Percentiles rank a stretch among this genome's conserved stretches.
These are phyloP conservation scores for Chimonanthus praecox DNA, from an alignment of 164 flowering plant genomes.

Conservation along the genomic window DNA sequence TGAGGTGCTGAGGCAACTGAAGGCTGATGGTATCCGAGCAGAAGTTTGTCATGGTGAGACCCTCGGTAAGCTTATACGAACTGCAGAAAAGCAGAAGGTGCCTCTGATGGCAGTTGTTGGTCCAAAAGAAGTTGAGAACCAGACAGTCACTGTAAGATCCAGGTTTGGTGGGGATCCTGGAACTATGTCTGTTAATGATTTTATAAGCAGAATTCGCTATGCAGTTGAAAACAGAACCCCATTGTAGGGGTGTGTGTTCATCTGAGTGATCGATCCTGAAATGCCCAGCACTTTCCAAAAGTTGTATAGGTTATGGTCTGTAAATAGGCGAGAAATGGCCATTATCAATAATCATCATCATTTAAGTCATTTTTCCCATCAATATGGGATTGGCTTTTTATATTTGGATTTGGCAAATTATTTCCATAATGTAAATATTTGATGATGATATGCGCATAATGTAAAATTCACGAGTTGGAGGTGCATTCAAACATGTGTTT, in stretches of 20 bases:
- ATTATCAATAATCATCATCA: too few relatives aligned
- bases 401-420: too few relatives aligned
- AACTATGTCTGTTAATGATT: slow-evolving; percentile 58
- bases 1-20: slow-evolving; percentile 46
- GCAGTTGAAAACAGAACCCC: slow-evolving; percentile 47
- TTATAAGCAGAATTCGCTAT: slow-evolving; percentile 40
- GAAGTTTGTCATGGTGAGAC: slow-evolving; percentile 92
- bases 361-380: too few relatives aligned
- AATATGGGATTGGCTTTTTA: too few relatives aligned
- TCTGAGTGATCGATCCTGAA: background rate
- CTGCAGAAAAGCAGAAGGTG: slow-evolving; percentile 80
- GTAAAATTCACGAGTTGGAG: too few relatives aligned
- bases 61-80: slow-evolving; percentile 82
- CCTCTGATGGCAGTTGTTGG: slow-evolving; percentile 97
- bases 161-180: slow-evolving; percentile 86
- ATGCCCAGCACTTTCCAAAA: too few relatives aligned
- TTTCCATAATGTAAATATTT: too few relatives aligned
- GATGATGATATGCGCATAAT: too few relatives aligned
- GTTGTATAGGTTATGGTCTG: too few relatives aligned
- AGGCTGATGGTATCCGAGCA: slow-evolving; percentile 55
- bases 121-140: slow-evolving; percentile 78
- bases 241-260: slow-evolving; percentile 11
- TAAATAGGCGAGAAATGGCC: too few relatives aligned
- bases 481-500: too few relatives aligned
- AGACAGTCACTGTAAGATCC: slow-evolving; percentile 72